These are phyloP conservation scores for Paramecium tetraurelia DNA, from an alignment of 73 alveolate species.

Conservation along the genomic window DNA sequence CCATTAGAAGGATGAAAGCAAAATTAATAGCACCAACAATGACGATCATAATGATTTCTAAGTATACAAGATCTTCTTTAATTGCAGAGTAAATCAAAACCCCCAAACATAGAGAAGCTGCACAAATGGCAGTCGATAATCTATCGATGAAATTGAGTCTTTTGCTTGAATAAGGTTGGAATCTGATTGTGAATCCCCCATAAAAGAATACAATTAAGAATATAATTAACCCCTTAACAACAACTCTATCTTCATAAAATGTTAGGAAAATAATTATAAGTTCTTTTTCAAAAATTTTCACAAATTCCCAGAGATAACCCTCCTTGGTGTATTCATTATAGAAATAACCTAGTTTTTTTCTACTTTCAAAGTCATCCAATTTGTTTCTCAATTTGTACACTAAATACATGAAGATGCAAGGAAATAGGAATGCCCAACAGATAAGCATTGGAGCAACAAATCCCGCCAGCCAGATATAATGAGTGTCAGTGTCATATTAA, in stretches of 20 bases:
- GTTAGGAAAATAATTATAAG: not conserved
- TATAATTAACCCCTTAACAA: not conserved
- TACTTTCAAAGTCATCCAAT: not conserved
- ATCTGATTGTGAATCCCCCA: constrained; percentile 34
- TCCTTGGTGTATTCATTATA: constrained; percentile 31
- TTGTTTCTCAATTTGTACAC: not conserved
- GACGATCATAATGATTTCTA: not conserved
- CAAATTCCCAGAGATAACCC: constrained; percentile 47
- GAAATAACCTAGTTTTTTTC: constrained; percentile 13
- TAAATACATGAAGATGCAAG: not conserved
- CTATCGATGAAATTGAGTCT: constrained; percentile 18
- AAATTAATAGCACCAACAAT: not conserved
- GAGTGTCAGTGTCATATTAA: constrained; percentile 19
- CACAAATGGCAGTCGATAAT: constrained; percentile 42
- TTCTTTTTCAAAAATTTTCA: constrained; percentile 12
- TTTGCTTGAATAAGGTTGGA: not conserved
- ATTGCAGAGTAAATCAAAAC: constrained; percentile 4
- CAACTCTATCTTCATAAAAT: constrained; percentile 35
- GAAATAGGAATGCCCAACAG: constrained; percentile 47
- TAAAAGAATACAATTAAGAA: constrained; percentile 27
- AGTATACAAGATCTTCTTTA: not conserved
- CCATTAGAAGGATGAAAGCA: constrained; percentile 2
- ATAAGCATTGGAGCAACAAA: constrained; percentile 30
- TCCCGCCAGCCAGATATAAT: not conserved
- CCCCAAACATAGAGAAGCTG: constrained; percentile 27